Evolutionary conservation across 2,329 filamentous ascomycete species (phyloP), one percentile per base, ranked within the genome.

Genomic region (Ceratocystis huliohia): DNA sequence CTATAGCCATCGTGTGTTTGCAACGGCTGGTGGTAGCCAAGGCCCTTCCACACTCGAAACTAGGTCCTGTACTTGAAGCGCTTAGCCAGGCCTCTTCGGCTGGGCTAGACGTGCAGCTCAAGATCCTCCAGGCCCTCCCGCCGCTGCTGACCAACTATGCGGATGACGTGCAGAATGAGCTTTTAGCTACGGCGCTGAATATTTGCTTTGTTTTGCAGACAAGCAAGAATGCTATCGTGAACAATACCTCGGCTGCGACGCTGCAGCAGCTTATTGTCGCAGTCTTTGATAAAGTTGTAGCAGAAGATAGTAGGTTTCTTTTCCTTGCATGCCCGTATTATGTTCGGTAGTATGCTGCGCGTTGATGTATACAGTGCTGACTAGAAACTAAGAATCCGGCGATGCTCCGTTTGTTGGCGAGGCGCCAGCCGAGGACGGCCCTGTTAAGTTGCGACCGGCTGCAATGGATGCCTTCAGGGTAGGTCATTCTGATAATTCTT

Each of bases 201-300:
- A 90, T 96, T 73, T 97, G 94, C 76, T 94, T 94, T 68, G 88
- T 90, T 63, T 77, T 99, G 62, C 92, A 97, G 76, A 88, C 85
- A 66, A 94, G 89, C 75, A 97, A 96, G 77, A 95, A 92, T 77
- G 85, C 87, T 30, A 91, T 96, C 64, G 91, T 99, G 71, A 95
- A 93, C 73, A 95, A 95, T 71, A 97, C 95, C 0, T 94, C 94
- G 8, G 91, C 93, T 30, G 94, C 94, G n/a, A 97, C 94, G 1
- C 79, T 99, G 65, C 93, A 96, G 75, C 94, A 97, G 75, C 82
- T 99, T 15, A 87, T 97, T 6, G 90, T 94, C 41, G 88, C 89
- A 0, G 88, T 96, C 0, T 97, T 96, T 75, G 94, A 97, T 74
- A 94, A 95, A 74, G 91, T 96, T 1, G 83, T 86, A 0, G 78